Conservation (phyloP, 2,329 filamentous ascomycete genomes). For the Lachnellula occidentalis region DNA sequence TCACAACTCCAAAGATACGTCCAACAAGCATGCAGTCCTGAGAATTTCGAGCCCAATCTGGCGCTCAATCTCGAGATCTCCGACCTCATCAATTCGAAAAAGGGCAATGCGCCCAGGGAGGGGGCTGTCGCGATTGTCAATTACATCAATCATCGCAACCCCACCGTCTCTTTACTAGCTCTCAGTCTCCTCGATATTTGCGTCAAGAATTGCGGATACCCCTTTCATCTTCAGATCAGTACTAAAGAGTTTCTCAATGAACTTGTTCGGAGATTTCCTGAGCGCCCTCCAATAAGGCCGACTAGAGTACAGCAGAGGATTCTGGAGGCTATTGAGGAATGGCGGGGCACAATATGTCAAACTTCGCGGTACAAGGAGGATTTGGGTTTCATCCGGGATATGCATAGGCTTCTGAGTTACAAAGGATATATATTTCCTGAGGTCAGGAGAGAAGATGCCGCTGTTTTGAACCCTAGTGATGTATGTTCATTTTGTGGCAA, state of each 20-base stretch:
- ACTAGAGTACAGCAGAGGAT: slow-evolving; percentile 88
- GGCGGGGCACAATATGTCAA: slow-evolving; percentile 96
- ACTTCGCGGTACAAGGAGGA: slow-evolving; percentile 98
- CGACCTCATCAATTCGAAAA: slow-evolving; percentile 95
- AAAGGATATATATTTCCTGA: slow-evolving; percentile 97
- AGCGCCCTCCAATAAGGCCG: slow-evolving; percentile 80
- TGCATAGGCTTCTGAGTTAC: slow-evolving; percentile 92
- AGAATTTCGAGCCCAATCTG: slow-evolving; percentile 97
- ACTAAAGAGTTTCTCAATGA: slow-evolving; percentile 99
- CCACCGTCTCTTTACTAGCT: slow-evolving; percentile 87
- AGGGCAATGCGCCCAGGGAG: slow-evolving; percentile 91
- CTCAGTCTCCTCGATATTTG: slow-evolving; percentile 94
- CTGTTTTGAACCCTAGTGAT: slow-evolving; percentile 93
- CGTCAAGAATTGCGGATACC: slow-evolving; percentile 99
- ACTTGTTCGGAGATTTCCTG: slow-evolving; percentile 90
- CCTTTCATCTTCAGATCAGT: slow-evolving; percentile 96
- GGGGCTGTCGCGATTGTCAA: slow-evolving; percentile 88
- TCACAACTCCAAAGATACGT: slow-evolving; percentile 94
- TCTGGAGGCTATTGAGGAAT: slow-evolving; percentile 95
- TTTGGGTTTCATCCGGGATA: slow-evolving; percentile 90
- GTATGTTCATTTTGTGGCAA: slow-evolving; percentile 55
- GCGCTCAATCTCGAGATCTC: slow-evolving; percentile 94
- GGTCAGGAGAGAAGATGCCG: slow-evolving; percentile 86
- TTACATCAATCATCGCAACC: slow-evolving; percentile 94
- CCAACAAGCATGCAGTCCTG: slow-evolving; percentile 89